These are phyloP conservation scores for Aristolochia fimbriata DNA, from an alignment of 164 flowering plant genomes.

Conservation along the genomic window DNA sequence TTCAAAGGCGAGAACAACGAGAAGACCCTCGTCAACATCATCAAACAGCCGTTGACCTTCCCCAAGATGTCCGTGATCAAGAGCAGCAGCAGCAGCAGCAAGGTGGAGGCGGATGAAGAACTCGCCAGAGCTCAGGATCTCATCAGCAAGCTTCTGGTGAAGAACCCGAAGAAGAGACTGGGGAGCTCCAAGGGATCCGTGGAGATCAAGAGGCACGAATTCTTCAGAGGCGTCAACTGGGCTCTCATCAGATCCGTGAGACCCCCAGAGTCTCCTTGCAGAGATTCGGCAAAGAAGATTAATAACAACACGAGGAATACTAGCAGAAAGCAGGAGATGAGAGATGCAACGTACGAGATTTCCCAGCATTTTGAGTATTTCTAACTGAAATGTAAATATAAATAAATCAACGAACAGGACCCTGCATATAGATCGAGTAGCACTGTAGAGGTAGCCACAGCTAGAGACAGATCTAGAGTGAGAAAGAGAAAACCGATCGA, in stretches of 20 bases:
- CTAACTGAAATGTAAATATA: too few species aligned
- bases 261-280: constrained; percentile 65
- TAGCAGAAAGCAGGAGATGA: constrained; percentile 29
- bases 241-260: constrained; percentile 71
- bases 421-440: too few species aligned
- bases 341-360: constrained; percentile 50
- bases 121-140: constrained; percentile 58
- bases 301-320: constrained; percentile 26
- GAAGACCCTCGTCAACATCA: constrained; percentile 62
- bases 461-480: too few species aligned
- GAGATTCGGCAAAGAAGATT: constrained; percentile 19
- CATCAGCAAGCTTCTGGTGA: constrained; percentile 53
- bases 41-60: constrained; percentile 55
- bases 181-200: constrained; percentile 67
- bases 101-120: constrained; percentile 39
- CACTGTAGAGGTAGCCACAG: too few species aligned
- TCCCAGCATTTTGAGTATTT: constrained; percentile 73
- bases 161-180: constrained; percentile 75
- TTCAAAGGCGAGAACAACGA: constrained; percentile 85
- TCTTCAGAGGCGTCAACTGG: constrained; percentile 87
- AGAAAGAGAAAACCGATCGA: too few species aligned
- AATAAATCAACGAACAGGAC: too few species aligned
- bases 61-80: constrained; percentile 33
- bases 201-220: constrained; percentile 80
- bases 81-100: constrained; percentile 10